Evolutionary conservation across 306 rosid genomes (phyloP), one percentile per base, ranked within the genome.

Genomic region (Fragaria ananassa): DNA sequence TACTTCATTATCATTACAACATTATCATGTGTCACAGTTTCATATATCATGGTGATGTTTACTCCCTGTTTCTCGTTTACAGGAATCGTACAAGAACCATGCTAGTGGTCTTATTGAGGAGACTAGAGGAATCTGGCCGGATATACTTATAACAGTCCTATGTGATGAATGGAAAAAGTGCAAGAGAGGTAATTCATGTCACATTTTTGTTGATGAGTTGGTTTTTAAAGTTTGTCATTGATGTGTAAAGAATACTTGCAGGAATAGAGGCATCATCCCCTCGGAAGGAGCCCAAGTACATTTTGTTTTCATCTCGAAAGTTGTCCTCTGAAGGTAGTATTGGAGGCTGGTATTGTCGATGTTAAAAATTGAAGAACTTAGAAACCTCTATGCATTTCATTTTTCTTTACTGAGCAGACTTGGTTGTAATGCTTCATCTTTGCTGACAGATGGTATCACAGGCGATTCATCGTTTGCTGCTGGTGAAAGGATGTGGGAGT

Each of bases 181-280:
- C 88, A 95, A 95, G 87, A 83, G 90, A 89, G 97, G 98, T 95
- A 86, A 70, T 57, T 76, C 63, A 68, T 74, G 62, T 77, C 34
- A 81, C 14, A 14, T 83, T 34, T 42, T 60, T 71, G 70, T 68
- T 68, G 54, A 31, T 72, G 70, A 71, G 19, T 83, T 82, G 6
- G 12, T 68, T 57, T 72, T 80, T 74, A 53, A 35, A 65, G 69
- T 54, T 41, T 69, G 75, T 44, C 46, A 74, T 44, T 80, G 73
- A 68, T 82, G 70, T 66, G 74, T 73, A 39, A 80, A 60, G 67
- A 53, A 68, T 82, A 66, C 71, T 62, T 83, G 83, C 75, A 95
- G 98, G 93, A 80, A 90, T 89, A 82, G 98, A 95, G 85, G 89
- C 97, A 29, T 85, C 97, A 3, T 88, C 89, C 80, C 97, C 97